These are phyloP conservation scores for Pythium diclinum DNA, from an alignment of 352 stramenopile species.

Conservation along the genomic window DNA sequence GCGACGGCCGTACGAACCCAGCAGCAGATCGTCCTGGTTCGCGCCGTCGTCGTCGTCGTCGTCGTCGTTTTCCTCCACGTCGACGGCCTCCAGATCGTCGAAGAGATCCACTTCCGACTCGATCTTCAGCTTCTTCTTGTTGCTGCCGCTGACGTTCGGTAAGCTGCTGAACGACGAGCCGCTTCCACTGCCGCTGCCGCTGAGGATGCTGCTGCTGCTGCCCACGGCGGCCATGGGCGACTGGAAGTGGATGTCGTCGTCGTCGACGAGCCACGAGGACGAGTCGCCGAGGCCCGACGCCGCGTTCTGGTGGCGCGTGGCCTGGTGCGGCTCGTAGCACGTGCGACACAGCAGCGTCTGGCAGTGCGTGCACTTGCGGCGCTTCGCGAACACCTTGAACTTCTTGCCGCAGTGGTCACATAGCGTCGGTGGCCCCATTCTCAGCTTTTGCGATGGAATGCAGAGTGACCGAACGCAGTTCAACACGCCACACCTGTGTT, in stretches of 20 bases:
- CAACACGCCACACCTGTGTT: neutral
- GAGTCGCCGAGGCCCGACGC: neutral
- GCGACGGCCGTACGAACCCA: slow-evolving; percentile 33
- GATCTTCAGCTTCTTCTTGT: slow-evolving; percentile 12
- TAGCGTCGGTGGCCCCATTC: slow-evolving; percentile 40
- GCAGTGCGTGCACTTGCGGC: slow-evolving; percentile 72
- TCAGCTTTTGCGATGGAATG: neutral
- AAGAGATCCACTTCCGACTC: slow-evolving; percentile 31
- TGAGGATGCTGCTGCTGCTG: neutral
- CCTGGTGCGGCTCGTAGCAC: slow-evolving; percentile 50
- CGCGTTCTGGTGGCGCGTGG: slow-evolving; percentile 43
- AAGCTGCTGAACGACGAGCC: slow-evolving; percentile 6
- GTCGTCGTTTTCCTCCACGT: slow-evolving; percentile 38
- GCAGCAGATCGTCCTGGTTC: slow-evolving; percentile 40
- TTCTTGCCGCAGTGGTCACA: slow-evolving; percentile 73
- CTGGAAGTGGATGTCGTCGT: slow-evolving; percentile 56
- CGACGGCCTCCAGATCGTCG: slow-evolving; percentile 31
- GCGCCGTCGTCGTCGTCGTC: slow-evolving; percentile 38
- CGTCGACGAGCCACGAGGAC: slow-evolving; percentile 16
- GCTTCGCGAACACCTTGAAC: slow-evolving; percentile 70
- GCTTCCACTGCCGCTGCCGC: slow-evolving; percentile 11
- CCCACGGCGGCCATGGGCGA: slow-evolving; percentile 32
- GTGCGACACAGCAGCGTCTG: slow-evolving; percentile 50
- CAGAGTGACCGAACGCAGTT: neutral
- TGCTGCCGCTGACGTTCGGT: neutral